Evolutionary conservation across 192 early-diverging fungal species (phyloP).

Genomic region (Pilobolus umbonatus): DNA sequence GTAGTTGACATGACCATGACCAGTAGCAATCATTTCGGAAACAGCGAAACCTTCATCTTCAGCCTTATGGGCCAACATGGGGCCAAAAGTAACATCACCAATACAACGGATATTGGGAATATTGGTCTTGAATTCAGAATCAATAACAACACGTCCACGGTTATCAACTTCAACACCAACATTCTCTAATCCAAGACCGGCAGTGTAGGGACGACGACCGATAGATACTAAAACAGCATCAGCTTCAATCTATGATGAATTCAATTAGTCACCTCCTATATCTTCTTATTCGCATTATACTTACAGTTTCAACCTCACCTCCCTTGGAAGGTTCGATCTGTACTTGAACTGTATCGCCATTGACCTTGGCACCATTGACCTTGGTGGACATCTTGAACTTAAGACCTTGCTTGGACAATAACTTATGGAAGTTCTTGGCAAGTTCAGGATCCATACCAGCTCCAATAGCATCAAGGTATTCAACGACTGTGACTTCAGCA

Average conservation of each 20-base stretch:
- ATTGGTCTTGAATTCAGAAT: constrained; percentile 81
- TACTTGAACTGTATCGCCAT: constrained; percentile 83
- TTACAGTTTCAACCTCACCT: constrained; percentile 73
- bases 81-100: constrained; percentile 94
- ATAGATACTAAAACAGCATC: constrained; percentile 92
- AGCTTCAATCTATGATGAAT: constrained; percentile 60
- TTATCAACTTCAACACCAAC: constrained; percentile 86
- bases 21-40: constrained; percentile 86
- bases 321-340: constrained; percentile 87
- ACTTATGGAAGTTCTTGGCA: constrained; percentile 90
- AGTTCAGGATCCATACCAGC: constrained; percentile 96
- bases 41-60: constrained; percentile 98
- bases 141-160: constrained; percentile 82
- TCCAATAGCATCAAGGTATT: constrained; percentile 88
- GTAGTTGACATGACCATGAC: constrained; percentile 99
- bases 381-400: constrained; percentile 99
- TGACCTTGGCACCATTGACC: constrained; percentile 81
- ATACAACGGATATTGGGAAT: constrained; percentile 89
- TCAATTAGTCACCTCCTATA: not conserved
- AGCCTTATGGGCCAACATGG: constrained; percentile 99
- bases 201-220: constrained; percentile 92
- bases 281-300: constrained; percentile 18
- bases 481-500: constrained; percentile 91
- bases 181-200: constrained; percentile 87
- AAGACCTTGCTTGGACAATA: constrained; percentile 91